Conservation (phyloP, 2,329 filamentous ascomycete genomes). For the Proliferodiscus dingleyae region DNA sequence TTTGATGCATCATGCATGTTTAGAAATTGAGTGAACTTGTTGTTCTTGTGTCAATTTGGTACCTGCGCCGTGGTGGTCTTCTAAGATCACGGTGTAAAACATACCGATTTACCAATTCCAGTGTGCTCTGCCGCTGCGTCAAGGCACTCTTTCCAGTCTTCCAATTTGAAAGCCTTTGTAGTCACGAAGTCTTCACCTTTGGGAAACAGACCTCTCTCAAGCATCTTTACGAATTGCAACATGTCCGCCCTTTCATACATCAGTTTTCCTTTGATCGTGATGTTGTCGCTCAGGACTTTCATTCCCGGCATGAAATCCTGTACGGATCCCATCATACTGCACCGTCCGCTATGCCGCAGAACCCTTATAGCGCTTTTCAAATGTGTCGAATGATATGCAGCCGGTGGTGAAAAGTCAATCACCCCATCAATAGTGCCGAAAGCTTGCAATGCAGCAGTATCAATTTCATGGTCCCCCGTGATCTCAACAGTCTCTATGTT, state of each 20-base stretch:
- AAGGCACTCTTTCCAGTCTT: background rate
- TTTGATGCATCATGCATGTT: too few species aligned
- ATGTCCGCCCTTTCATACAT: constrained; percentile 6
- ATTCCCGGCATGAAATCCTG: background rate
- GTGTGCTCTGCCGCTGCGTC: background rate
- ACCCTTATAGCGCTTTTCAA: background rate
- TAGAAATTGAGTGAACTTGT: too few species aligned
- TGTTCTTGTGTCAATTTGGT: too few species aligned
- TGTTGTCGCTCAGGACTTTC: background rate
- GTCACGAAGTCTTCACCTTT: constrained; percentile 3
- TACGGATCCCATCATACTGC: background rate
- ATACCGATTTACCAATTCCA: background rate
- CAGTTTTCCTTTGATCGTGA: constrained; percentile 1
- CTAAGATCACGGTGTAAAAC: background rate
- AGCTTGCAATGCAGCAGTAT: background rate
- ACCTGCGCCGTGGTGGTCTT: too few species aligned
- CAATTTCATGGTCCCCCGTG: background rate
- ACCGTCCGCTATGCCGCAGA: background rate
- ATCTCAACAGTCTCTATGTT: constrained; percentile 4
- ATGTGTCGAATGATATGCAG: background rate
- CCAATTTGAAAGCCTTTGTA: background rate
- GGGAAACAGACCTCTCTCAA: constrained; percentile 3
- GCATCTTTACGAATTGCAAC: constrained; percentile 3
- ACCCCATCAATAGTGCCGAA: constrained; percentile 5
- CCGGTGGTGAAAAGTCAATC: constrained; percentile 1